These are phyloP conservation scores for Calonectria pseudoturangicola DNA, from an alignment of 2,329 filamentous ascomycete species.

Conservation along the genomic window DNA sequence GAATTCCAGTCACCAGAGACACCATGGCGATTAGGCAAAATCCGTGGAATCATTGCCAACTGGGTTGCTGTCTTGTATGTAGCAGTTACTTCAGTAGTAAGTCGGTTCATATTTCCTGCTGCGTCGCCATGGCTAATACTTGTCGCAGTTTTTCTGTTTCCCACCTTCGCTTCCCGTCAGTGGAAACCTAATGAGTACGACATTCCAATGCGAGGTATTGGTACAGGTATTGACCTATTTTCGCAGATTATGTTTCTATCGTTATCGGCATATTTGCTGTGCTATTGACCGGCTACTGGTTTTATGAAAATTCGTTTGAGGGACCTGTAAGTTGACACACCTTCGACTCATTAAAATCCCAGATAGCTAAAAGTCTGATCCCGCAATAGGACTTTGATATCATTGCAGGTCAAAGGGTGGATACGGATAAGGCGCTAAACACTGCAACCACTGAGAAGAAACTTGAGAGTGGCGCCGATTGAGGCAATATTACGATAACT, in stretches of 20 bases:
- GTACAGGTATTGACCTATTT: not conserved
- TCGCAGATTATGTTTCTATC: conserved; percentile 56
- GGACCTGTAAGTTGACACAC: conserved; percentile 43
- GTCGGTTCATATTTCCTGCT: not conserved
- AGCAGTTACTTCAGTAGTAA: conserved; percentile 44
- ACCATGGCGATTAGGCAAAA: conserved; percentile 38
- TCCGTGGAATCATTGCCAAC: conserved; percentile 40
- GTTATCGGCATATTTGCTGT: conserved; percentile 60
- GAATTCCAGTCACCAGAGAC: conserved; percentile 32
- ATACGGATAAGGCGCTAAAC: not conserved
- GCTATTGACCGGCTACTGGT: conserved; percentile 42
- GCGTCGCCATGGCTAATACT: not conserved
- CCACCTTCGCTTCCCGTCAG: conserved; percentile 43
- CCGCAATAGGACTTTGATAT: not conserved
- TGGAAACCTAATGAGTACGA: conserved; percentile 44
- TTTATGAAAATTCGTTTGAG: conserved; percentile 45
- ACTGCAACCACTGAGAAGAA: not conserved
- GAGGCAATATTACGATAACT: not conserved
- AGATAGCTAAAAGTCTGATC: not conserved
- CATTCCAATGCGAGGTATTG: not conserved
- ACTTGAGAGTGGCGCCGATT: not conserved
- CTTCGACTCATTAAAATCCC: not conserved
- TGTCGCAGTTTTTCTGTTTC: conserved; percentile 48
- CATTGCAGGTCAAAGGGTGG: not conserved
- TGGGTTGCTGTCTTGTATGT: conserved; percentile 47